Conservation (phyloP, 1,284 basidiomycete species). For the Pseudozyma tsukubaensis region DNA sequence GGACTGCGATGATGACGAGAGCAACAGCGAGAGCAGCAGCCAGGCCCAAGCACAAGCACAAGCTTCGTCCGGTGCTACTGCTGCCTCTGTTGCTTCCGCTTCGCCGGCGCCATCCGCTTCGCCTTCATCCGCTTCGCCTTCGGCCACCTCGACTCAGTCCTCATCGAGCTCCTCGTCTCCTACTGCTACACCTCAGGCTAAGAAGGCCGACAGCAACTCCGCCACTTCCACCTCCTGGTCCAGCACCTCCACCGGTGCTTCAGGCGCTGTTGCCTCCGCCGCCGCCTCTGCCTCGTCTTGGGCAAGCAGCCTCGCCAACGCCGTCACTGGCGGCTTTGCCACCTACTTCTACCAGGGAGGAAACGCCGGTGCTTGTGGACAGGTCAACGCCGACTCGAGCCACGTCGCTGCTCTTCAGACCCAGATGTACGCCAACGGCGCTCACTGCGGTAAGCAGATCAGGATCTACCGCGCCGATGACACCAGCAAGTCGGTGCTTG, state of each 20-base stretch:
- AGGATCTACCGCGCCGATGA: conserved; percentile 72
- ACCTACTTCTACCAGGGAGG: conserved; percentile 56
- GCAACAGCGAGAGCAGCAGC: too few relatives aligned
- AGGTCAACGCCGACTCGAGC: conserved; percentile 52
- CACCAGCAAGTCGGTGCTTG: conserved; percentile 73
- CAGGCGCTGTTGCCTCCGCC: conserved; percentile 15
- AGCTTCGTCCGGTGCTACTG: not conserved
- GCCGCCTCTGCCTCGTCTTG: conserved; percentile 13
- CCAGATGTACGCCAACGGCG: conserved; percentile 69
- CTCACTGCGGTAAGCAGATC: conserved; percentile 77
- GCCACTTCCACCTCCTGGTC: not conserved
- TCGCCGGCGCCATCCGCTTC: conserved; percentile 8
- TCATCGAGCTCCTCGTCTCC: conserved; percentile 17
- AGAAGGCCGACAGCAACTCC: too few relatives aligned
- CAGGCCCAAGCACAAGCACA: too few relatives aligned
- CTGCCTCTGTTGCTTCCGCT: conserved; percentile 16
- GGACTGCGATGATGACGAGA: conserved; percentile 29
- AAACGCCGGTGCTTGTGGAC: conserved; percentile 66
- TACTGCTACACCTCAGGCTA: not conserved
- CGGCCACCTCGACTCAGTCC: conserved; percentile 20
- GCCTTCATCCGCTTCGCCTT: conserved; percentile 12
- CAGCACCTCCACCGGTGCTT: conserved; percentile 3
- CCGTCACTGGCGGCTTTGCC: conserved; percentile 49
- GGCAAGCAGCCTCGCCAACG: conserved; percentile 22
- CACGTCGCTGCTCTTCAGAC: conserved; percentile 52